A percentile compares a stretch with the other conserved stretches of the same genome.
Conservation (phyloP, 352 stramenopile species). For the Globisporangium rhizosaccharum region DNA sequence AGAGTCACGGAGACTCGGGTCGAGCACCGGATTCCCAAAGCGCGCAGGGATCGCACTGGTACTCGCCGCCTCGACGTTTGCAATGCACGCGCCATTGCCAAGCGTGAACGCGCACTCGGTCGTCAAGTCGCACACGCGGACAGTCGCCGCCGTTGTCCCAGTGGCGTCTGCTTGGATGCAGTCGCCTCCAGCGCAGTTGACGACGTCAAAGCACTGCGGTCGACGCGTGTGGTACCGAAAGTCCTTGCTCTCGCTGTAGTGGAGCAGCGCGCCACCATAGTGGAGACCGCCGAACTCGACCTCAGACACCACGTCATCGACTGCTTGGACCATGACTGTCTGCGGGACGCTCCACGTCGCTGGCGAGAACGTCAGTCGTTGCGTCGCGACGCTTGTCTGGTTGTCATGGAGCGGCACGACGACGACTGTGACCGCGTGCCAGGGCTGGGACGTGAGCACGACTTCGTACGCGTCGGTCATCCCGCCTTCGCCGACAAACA, state of each 20-base stretch:
- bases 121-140: constrained; percentile 50
- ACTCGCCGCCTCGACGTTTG: constrained; percentile 3
- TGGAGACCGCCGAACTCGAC: constrained; percentile 59
- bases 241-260: constrained; percentile 54
- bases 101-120: constrained; percentile 31
- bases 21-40: constrained; percentile 31
- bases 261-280: constrained; percentile 41
- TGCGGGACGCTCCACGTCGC: constrained; percentile 48
- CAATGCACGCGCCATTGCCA: constrained; percentile 52
- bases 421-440: constrained; percentile 44
- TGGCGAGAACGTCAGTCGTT: constrained; percentile 32
- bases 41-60: constrained; percentile 16
- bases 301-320: constrained; percentile 57
- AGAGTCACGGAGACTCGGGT: constrained; percentile 16
- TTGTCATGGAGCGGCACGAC: constrained; percentile 35
- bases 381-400: constrained; percentile 31
- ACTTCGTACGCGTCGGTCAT: constrained; percentile 51
- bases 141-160: constrained; percentile 1
- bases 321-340: constrained; percentile 31
- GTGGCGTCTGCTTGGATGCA: constrained; percentile 24
- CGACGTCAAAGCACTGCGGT: constrained; percentile 55
- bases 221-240: constrained; percentile 56
- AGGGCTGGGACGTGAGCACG: constrained; percentile 48
- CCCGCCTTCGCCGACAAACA: constrained; percentile 58
- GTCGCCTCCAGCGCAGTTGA: constrained; percentile 32